Base-by-base conservation (phyloP, 2,329 filamentous ascomycete species). In the Orbilia oligospora region DNA sequence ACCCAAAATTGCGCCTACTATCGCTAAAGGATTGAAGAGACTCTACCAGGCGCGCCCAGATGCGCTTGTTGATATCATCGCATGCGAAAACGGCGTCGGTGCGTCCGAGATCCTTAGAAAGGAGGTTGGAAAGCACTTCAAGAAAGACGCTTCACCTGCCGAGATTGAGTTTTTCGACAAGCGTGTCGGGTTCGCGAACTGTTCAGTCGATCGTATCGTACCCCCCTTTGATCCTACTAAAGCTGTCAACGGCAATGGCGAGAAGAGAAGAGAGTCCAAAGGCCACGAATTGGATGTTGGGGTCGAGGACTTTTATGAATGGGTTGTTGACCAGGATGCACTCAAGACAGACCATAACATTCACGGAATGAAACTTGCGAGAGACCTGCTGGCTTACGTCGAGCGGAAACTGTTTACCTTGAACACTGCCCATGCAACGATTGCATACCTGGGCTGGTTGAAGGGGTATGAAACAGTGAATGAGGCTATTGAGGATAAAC, bases 341-440 rank as follows among this genome's bases (percentile, higher is more conserved):
- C 97, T 98, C 85, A 88, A 91, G 80, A 89, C 91, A 80, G 87
- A 88, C 68, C 94, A 94, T 5, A 86, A 89, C 18, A 95, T 99
- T 83, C 86, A 96, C 81, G 95, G 94, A 77, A 91, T 98, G 84
- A 92, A 97, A 87, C 97, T 93, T 90, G 96, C 98, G 76, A 90
- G 93, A 81, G 89, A 98, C 86, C 90, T 99, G 33, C 89, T 91
- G 84, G 96, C 96, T 73, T 99, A 95, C 87, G 98, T 99, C 83
- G 96, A 99, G 90, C 94, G 96, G 85, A 99, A 99, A 89, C 91
- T 99, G 81, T 99, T 94, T 88, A 99, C 96, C 22, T 95, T 99
- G 89, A 99, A 99, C 89, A 99, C 96, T 22, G 92, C 94, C 71
- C 96, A 99, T 84, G 96, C 96, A 77, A 97, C 95, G 6, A 94